These are phyloP conservation scores for Incumbomyces delicatus DNA, from an alignment of 2,329 filamentous ascomycete species.

Conservation along the genomic window DNA sequence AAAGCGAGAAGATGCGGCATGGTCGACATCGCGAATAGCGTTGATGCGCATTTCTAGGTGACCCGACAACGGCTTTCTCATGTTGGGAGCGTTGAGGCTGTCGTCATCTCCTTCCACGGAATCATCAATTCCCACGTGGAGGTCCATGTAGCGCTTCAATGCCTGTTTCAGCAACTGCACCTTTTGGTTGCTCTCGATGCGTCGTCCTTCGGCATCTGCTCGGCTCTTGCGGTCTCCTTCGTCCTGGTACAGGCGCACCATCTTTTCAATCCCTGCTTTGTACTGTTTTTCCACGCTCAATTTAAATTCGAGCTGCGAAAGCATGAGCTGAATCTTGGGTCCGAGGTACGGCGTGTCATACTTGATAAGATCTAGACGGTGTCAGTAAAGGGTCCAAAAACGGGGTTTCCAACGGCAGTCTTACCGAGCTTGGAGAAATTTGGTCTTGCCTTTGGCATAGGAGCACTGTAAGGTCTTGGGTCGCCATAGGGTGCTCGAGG, in stretches of 20 bases:
- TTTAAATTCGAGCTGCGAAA: constrained; percentile 98
- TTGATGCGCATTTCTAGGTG: constrained; percentile 78
- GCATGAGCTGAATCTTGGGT: constrained; percentile 96
- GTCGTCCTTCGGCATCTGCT: constrained; percentile 77
- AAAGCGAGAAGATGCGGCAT: constrained; percentile 73
- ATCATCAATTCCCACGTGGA: constrained; percentile 85
- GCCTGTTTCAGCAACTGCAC: constrained; percentile 93
- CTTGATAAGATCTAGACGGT: constrained; percentile 76
- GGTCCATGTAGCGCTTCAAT: constrained; percentile 90
- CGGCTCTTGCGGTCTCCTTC: constrained; percentile 95
- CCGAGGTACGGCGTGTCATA: constrained; percentile 93
- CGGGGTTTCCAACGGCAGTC: constrained; percentile 22
- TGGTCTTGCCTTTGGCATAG: constrained; percentile 63
- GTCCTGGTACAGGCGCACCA: constrained; percentile 95
- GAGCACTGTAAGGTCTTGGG: constrained; percentile 52
- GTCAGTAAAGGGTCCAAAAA: constrained; percentile 6
- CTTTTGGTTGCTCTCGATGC: constrained; percentile 95
- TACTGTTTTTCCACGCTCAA: constrained; percentile 98
- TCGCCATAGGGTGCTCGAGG: constrained; percentile 69
- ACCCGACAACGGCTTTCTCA: constrained; percentile 91
- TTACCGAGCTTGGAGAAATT: constrained; percentile 95
- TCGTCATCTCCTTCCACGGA: constrained; percentile 78
- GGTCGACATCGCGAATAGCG: constrained; percentile 87
- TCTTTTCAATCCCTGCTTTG: constrained; percentile 97
- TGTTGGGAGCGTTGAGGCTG: constrained; percentile 87